Percentiles rank a stretch among this genome's conserved stretches.
Evolutionary conservation across 106 monocot genomes (phyloP).

Genomic region (Iris macrosiphon): DNA sequence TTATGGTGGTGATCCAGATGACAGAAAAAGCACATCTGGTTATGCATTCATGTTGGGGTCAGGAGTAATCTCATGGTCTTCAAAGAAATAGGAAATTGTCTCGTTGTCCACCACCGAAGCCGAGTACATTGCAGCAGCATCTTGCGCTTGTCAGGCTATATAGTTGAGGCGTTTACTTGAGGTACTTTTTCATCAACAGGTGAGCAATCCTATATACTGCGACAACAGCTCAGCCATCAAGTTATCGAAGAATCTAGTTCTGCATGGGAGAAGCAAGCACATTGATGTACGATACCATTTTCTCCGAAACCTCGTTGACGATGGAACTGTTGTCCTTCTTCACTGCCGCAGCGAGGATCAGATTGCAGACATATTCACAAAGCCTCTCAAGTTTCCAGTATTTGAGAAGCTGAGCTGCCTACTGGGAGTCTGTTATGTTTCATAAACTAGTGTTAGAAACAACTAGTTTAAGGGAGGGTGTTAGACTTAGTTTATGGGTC

Average conservation of each 20-base stretch:
- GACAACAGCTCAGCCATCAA: constrained; percentile 5
- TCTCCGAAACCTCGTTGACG: background rate
- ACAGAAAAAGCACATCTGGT: background rate
- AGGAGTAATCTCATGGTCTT: background rate
- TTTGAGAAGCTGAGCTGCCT: background rate
- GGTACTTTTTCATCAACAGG: background rate
- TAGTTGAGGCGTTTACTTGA: background rate
- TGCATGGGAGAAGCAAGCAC: background rate
- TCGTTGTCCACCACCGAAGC: background rate
- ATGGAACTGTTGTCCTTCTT: background rate
- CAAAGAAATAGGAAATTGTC: background rate
- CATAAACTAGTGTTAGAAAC: background rate
- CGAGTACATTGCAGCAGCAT: too few species aligned
- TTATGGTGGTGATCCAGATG: background rate
- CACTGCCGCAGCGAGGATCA: background rate
- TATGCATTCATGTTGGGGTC: background rate
- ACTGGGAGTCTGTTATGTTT: background rate
- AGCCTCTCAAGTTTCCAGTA: background rate
- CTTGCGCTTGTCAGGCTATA: background rate
- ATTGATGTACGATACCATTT: background rate
- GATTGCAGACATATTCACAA: background rate
- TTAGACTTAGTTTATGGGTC: too few species aligned
- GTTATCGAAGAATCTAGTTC: background rate
- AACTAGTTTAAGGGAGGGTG: background rate
- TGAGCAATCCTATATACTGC: background rate